phyloP scores from a whole-genome alignment of 2,329 filamentous ascomycete genomes.

The Orbilia brochopaga region DNA sequence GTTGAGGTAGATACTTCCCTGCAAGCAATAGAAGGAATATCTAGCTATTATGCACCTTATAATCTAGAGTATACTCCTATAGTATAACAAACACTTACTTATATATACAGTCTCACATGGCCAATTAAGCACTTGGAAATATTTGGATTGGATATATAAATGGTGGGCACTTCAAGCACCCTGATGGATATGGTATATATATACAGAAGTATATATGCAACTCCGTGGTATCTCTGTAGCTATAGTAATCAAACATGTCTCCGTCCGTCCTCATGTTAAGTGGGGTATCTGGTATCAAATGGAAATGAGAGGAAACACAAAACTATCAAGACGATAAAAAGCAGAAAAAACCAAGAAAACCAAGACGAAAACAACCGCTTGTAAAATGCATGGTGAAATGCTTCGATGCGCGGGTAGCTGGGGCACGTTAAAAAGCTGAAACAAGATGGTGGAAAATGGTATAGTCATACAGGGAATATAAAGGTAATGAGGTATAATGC shows the following conservation, averaged over 20 bases:
- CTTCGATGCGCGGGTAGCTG: no score
- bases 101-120: no score
- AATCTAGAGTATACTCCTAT: no score
- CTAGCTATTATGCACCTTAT: no score
- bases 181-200: constrained; percentile 12
- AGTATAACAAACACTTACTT: no score
- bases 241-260: constrained; percentile 13
- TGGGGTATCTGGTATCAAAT: constrained; percentile 34
- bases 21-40: no score
- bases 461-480: not conserved
- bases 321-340: no score
- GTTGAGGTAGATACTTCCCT: no score
- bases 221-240: constrained; percentile 29
- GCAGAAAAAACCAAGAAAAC: constrained; percentile 7
- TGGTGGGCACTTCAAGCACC: constrained; percentile 5
- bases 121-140: no score
- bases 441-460: constrained; percentile 6
- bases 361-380: constrained; percentile 10
- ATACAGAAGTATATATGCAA: constrained; percentile 20
- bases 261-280: not conserved
- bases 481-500: no score
- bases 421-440: constrained; percentile 7
- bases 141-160: no score
- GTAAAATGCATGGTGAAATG: constrained; percentile 20
- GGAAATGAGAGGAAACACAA: not conserved